Evolutionary conservation across 2,329 filamentous ascomycete species (phyloP), one percentile per base, ranked within the genome.

Genomic region (Cryphonectria naterciae): DNA sequence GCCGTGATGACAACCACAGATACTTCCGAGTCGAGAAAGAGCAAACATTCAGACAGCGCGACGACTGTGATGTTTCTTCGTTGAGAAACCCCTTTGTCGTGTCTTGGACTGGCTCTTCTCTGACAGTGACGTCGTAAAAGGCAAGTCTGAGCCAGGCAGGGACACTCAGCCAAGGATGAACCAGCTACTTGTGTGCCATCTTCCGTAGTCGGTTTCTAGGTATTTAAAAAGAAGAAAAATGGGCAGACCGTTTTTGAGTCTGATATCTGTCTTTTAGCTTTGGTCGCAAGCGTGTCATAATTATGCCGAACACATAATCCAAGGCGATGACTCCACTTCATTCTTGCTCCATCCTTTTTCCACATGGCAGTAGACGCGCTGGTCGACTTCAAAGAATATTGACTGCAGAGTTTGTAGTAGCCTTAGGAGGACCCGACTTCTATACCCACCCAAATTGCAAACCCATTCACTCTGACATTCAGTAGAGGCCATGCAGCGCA

Each of bases 1-100:
- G 89, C 88, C 74, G 80, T 92, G 90, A 92, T 91, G 90, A 92
- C 82, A 82, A 82, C 78, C 77, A 83, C 90, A 92, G 91, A 93
- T 93, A 93, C 91, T 93, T 90, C 90, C 86, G 89, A 93, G 86
- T 84, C 81, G 78, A 75, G 80, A 49, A 22, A n/a, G 80, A 43
- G 69, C 66, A 32, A 46, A 60, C 54, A 32, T 28, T 39, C 32
- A 64, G 66, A 69, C 54, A 63, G 63, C 70, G 66, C 70, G 70
- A 70, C 73, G 74, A 77, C 71, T 83, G 85, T 81, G 87, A 58
- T 74, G 85, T 89, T 89, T 87, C 82, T 80, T 77, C 17, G 17
- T 62, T 19, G 25, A 76, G 77, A 79, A 81, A 87, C 86, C 86
- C 85, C 86, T 81, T 76, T 72, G 68, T 67, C 66, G 71, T 68